Percentiles rank a stretch among this genome's conserved stretches.
phyloP scores from a whole-genome alignment of 192 early-diverging fungal species.

The Podila epigama region DNA sequence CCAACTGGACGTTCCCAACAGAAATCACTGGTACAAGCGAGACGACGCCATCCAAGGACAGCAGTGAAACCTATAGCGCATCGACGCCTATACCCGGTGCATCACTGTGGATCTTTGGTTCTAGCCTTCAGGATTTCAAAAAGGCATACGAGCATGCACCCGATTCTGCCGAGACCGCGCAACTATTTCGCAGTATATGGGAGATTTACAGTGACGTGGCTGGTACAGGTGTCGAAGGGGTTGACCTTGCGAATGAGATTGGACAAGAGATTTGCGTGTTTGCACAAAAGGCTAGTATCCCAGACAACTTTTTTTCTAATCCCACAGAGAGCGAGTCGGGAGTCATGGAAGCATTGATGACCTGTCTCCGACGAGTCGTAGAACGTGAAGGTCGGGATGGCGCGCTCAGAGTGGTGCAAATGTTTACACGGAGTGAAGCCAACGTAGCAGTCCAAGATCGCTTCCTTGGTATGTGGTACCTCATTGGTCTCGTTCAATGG shows the following conservation, averaged over 20 bases:
- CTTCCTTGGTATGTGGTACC: slow-evolving; percentile 38
- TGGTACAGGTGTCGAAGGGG: slow-evolving; percentile 43
- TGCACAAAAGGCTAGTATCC: slow-evolving; percentile 23
- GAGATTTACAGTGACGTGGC: slow-evolving; percentile 52
- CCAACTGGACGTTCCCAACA: slow-evolving; percentile 28
- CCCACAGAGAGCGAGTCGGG: slow-evolving; percentile 7
- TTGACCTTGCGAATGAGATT: slow-evolving; percentile 48
- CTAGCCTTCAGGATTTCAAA: slow-evolving; percentile 49
- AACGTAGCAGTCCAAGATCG: slow-evolving; percentile 3
- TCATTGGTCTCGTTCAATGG: slow-evolving; percentile 27
- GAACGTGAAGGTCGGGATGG: slow-evolving; percentile 24
- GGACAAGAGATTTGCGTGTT: slow-evolving; percentile 53
- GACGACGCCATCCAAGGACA: background rate
- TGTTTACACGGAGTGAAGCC: slow-evolving; percentile 26
- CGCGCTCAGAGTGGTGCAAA: slow-evolving; percentile 23
- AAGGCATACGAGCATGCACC: slow-evolving; percentile 22
- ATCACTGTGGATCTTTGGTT: slow-evolving; percentile 64
- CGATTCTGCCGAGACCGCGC: slow-evolving; percentile 37
- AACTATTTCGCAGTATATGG: slow-evolving; percentile 57
- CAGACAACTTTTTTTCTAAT: slow-evolving; percentile 42
- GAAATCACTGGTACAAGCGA: background rate
- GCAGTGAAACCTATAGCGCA: background rate
- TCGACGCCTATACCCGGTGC: slow-evolving; percentile 38
- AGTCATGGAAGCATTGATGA: slow-evolving; percentile 16
- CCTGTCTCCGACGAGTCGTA: slow-evolving; percentile 31